Evolutionary conservation across 1,139 yeast genomes (phyloP).

Genomic region (Diutina neorugosa): DNA sequence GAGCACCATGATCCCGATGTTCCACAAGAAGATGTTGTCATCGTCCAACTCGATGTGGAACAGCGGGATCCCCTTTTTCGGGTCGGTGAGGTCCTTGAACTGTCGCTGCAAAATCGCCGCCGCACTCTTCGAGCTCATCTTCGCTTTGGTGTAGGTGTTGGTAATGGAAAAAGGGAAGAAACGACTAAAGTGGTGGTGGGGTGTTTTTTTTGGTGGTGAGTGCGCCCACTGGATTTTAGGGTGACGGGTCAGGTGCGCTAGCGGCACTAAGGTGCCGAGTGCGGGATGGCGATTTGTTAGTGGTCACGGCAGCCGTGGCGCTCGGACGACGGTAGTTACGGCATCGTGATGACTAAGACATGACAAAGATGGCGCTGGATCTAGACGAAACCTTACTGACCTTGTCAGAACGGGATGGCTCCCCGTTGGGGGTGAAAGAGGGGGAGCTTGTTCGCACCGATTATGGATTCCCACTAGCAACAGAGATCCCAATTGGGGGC

Average conservation of each 20-base stretch:
- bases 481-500: no score
- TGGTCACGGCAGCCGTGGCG: background rate
- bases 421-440: no score
- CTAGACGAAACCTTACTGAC: background rate
- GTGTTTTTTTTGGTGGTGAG: slow-evolving; percentile 1
- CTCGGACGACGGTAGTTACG: background rate
- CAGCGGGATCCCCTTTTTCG: slow-evolving; percentile 83
- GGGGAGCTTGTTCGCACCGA: no score
- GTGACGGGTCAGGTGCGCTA: background rate
- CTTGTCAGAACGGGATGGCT: no score
- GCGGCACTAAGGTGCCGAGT: background rate
- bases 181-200: background rate
- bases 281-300: background rate
- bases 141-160: background rate
- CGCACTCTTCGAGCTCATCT: slow-evolving; percentile 40
- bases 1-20: slow-evolving; percentile 84
- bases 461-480: no score
- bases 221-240: background rate
- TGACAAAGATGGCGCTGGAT: no score
- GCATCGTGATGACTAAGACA: background rate
- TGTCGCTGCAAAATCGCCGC: slow-evolving; percentile 88
- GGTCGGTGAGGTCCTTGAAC: slow-evolving; percentile 86
- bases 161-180: background rate
- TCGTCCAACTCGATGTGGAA: slow-evolving; percentile 81
- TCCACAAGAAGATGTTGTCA: slow-evolving; percentile 87